Evolutionary conservation across 306 rosid species (phyloP), one percentile per base, ranked within the genome.

Genomic region (Prunus padus): DNA sequence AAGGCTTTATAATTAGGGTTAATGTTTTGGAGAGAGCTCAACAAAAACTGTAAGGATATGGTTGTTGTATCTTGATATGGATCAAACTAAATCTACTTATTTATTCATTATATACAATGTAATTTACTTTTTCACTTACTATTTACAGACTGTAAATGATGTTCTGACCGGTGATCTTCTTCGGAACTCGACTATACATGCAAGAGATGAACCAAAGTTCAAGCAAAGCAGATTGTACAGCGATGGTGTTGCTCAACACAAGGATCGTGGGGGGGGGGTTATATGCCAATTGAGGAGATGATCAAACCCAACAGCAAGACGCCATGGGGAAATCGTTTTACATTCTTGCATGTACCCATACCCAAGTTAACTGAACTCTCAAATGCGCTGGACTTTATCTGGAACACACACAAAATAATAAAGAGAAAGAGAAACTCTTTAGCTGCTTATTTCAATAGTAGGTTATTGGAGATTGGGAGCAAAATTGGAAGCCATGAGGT

Each of bases 401-500:
- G 13, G 80, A 79, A 78, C 8, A 69, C 88, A 14, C 88, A 83
- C 8, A 57, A 76, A 1, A 66, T 77, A 9, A 89, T 89, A 63
- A 80, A 69, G 64, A 83, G 80, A 64, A 89, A 87, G 82, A 87
- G 74, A 67, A 81, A 70, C 28, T 87, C 93, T 51, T 30, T 75
- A 0, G 87, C 65, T 26, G 73, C 82, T 69, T 67, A 82, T 8
- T 78, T 89, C 70, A 76, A 69, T 0, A 81, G 78, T 2, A 70
- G 75, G 56, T 81, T 89, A 19, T 62, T 89, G 65, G 86, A 83
- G 20, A 80, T 76, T 11, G 71, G 85, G 25, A 72, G 85, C 12
- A 89, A 82, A 73, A 30, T 87, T 14, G 78, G 66, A 69, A 88
- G 91, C 59, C 73, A 73, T 19, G 86, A 87, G 91, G 91, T 87